Evolutionary conservation across 139 green algal genomes (phyloP).

Genomic region (Ostreobium quekettii): DNA sequence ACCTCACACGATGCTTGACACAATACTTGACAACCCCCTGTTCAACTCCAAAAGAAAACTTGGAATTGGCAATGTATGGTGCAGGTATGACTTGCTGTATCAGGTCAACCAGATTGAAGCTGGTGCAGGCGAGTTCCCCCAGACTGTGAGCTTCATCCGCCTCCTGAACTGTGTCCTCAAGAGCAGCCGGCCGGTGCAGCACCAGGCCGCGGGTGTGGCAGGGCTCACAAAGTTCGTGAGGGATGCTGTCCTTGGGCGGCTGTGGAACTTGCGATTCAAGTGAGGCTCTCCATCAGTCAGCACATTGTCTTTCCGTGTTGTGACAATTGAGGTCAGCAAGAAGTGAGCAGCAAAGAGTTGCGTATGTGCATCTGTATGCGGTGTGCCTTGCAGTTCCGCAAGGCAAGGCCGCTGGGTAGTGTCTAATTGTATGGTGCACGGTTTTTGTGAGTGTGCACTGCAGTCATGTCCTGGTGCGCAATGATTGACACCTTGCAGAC

Average conservation of each 20-base stretch:
- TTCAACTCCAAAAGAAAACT: too few relatives aligned
- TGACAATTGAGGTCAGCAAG: not conserved
- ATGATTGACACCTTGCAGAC: not conserved
- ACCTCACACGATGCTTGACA: too few relatives aligned
- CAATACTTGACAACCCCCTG: too few relatives aligned
- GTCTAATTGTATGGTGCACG: not conserved
- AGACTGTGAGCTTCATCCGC: not conserved
- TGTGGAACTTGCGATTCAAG: not conserved
- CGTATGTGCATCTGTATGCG: not conserved
- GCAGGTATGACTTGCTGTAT: conserved; percentile 2
- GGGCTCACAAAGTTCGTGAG: not conserved
- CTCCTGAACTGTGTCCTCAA: not conserved
- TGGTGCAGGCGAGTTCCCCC: not conserved
- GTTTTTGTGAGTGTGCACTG: not conserved
- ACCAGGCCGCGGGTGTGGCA: not conserved
- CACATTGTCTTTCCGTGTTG: too few relatives aligned
- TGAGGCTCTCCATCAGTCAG: too few relatives aligned
- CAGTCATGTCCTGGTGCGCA: not conserved
- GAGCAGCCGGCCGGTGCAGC: not conserved
- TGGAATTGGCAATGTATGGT: too few relatives aligned
- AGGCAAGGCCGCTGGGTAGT: not conserved
- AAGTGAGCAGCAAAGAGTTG: not conserved
- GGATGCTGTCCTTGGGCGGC: not conserved
- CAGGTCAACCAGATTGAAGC: conserved; percentile 1
- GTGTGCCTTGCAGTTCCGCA: not conserved